phyloP scores from a whole-genome alignment of 2,329 filamentous ascomycete genomes.

The Penicillium sp. region DNA sequence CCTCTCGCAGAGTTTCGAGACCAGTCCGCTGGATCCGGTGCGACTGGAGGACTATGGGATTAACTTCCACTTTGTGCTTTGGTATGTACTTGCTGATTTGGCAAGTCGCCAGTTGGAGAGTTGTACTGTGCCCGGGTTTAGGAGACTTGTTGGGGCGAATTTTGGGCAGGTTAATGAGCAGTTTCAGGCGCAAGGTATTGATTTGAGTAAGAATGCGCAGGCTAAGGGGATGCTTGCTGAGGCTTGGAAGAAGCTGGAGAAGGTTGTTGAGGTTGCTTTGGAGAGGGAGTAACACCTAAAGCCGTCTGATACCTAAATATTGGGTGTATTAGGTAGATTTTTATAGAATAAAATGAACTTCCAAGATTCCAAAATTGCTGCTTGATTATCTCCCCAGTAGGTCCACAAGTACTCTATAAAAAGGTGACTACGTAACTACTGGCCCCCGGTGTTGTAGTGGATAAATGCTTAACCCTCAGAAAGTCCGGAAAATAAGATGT shows the following conservation, averaged over 20 bases:
- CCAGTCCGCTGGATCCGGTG: slow-evolving; percentile 16
- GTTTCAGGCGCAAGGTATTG: slow-evolving; percentile 27
- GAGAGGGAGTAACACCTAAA: slow-evolving; percentile 21
- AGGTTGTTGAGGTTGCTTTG: slow-evolving; percentile 28
- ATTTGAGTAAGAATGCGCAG: slow-evolving; percentile 21
- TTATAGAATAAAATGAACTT: no score
- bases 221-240: slow-evolving; percentile 24
- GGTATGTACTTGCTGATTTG: slow-evolving; percentile 34
- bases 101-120: slow-evolving; percentile 23
- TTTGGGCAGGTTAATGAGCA: slow-evolving; percentile 30
- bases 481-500: background rate
- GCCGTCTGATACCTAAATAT: no score
- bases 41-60: slow-evolving; percentile 24
- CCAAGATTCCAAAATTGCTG: no score
- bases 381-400: no score
- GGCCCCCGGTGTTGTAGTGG: no score
- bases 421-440: no score
- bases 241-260: slow-evolving; percentile 54
- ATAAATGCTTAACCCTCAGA: no score
- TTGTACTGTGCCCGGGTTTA: slow-evolving; percentile 34
- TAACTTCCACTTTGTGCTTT: slow-evolving; percentile 35
- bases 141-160: slow-evolving; percentile 23
- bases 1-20: slow-evolving; percentile 26
- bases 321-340: no score
- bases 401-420: no score